Conservation (phyloP, 495 filamentous ascomycete genomes). For the Thozetella sp. region DNA sequence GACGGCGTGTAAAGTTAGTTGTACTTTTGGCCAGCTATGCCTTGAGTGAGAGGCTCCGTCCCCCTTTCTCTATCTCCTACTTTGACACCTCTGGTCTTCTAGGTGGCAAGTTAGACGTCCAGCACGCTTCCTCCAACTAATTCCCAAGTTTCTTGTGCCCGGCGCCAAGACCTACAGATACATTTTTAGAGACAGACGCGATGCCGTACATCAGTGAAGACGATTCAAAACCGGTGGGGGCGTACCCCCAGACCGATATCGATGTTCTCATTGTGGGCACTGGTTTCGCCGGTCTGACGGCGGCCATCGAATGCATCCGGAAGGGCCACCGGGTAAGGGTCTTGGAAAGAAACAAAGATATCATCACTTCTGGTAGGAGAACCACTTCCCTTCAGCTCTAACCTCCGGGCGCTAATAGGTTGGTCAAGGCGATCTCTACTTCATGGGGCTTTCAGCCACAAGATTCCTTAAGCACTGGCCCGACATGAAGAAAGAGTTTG, state of each 20-base stretch:
- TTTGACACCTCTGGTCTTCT: too few relatives aligned
- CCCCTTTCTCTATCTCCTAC: too few relatives aligned
- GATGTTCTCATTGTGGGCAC: conserved; percentile 64
- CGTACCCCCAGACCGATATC: conserved; percentile 47
- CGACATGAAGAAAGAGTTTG: conserved; percentile 47
- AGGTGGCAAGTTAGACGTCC: too few relatives aligned
- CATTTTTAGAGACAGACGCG: not conserved
- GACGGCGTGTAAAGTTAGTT: too few relatives aligned
- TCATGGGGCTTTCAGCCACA: conserved; percentile 50
- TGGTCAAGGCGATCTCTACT: conserved; percentile 54
- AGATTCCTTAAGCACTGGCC: conserved; percentile 60
- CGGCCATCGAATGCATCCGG: conserved; percentile 63
- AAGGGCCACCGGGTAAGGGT: conserved; percentile 65
- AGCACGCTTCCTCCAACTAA: too few relatives aligned
- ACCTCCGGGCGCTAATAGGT: not conserved
- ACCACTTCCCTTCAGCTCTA: not conserved
- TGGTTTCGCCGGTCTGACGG: conserved; percentile 64
- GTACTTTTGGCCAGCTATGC: too few relatives aligned
- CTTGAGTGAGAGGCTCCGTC: too few relatives aligned
- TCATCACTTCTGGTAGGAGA: conserved; percentile 35
- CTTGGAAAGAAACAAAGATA: conserved; percentile 48
- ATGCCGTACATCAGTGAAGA: conserved; percentile 28
- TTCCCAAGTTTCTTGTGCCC: too few relatives aligned
- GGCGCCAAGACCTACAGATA: too few relatives aligned
- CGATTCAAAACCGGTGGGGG: conserved; percentile 34